Percentiles rank a stretch among this genome's conserved stretches.
phyloP scores from a whole-genome alignment of 345 rosid genomes.

The Populus tremula region DNA sequence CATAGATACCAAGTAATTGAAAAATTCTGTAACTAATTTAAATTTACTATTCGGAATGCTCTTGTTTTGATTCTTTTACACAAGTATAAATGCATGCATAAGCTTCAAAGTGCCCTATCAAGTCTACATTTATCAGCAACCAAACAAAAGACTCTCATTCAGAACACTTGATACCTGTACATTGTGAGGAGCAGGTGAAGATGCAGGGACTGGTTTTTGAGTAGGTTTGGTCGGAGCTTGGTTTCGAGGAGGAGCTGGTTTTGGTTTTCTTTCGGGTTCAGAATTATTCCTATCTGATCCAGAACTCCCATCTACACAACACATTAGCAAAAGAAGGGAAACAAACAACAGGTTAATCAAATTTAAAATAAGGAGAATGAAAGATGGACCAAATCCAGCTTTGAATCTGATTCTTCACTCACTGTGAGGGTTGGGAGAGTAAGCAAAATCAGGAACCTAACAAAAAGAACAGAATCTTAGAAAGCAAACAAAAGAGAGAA shows the following conservation, averaged over 20 bases:
- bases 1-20: not conserved
- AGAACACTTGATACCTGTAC: slow-evolving; percentile 40
- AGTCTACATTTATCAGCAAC: slow-evolving; percentile 12
- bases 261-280: slow-evolving; percentile 70
- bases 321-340: slow-evolving; percentile 7
- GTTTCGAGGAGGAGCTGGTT: slow-evolving; percentile 44
- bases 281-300: slow-evolving; percentile 64
- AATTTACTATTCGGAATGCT: not conserved
- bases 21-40: not conserved
- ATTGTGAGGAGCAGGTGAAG: slow-evolving; percentile 52
- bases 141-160: slow-evolving; percentile 7
- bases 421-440: slow-evolving; percentile 70
- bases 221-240: slow-evolving; percentile 53
- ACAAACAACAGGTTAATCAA: not conserved
- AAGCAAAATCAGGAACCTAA: slow-evolving; percentile 64
- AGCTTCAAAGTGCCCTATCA: not conserved
- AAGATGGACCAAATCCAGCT: slow-evolving; percentile 22
- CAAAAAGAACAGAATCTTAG: slow-evolving; percentile 42
- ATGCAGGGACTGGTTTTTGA: slow-evolving; percentile 29
- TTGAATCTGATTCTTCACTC: slow-evolving; percentile 51
- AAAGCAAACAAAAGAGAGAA: slow-evolving; percentile 24
- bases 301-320: slow-evolving; percentile 60
- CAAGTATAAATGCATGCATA: not conserved
- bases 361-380: not conserved
- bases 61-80: not conserved